Base-by-base conservation (phyloP, 768 basidiomycete species). In the Leccinum longicurvipes region DNA sequence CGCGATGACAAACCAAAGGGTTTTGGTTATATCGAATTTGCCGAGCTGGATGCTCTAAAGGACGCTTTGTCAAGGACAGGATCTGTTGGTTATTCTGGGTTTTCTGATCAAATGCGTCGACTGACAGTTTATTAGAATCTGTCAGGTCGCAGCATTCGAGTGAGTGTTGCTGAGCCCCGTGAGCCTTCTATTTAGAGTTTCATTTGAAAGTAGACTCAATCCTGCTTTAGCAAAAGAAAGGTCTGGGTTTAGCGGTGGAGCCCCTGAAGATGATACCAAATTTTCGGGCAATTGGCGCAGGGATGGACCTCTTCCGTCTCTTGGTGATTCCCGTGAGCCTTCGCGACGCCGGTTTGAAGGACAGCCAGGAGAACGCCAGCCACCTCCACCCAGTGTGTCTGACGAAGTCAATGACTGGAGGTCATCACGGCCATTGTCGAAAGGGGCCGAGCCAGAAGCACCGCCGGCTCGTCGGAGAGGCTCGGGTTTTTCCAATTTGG, bases 131-230 rank as follows among this genome's bases (percentile, higher is more conserved):
- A 6, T 36, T 59, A 93, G 85, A 77, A 70, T 61, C 78, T 98
- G 47, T 83, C 85, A 21, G 91, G 92, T 23, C 82, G 97, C 56
- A 83, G 79, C 19, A 77, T 99, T 59, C 83, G 97, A 56, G 86
- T 98, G 56, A 93, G 88, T 71, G 97, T 99, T 47, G 97, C 97
- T 9, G 97, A 98, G 69, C 88, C 95, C 63, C 92, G 93, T 96
- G 70, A 79, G 91, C 83, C 2, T 23, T n/a, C 21, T 12, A 23
- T 42, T n/a, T 12, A n/a, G 34, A 31, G 54, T 24, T 41, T 57
- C n/a, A 44, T 48, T 47, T 23, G 39, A 44, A 23, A 17, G 42
- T 50, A 41, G 31, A 54, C 50, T 61, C 63, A 56, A 63, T 23
- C 21, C 47, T 48, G 52, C 52, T 24, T 32, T 63, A 94, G 93